Percentiles rank a stretch among this genome's conserved stretches.
Conservation (phyloP, 768 basidiomycete genomes). For the Rhizopogon vesiculosus region DNA sequence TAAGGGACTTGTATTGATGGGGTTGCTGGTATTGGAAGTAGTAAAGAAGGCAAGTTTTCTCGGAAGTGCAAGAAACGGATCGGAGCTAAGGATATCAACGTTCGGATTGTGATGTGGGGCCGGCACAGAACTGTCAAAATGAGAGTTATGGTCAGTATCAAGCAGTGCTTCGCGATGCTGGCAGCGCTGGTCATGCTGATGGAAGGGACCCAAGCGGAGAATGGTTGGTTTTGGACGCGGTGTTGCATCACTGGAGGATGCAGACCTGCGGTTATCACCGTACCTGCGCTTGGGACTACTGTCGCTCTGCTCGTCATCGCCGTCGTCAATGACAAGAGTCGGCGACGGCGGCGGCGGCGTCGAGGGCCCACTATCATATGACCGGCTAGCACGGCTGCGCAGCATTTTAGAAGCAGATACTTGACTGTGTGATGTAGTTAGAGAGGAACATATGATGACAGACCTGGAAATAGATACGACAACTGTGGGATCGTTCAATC, state of each 20-base stretch:
- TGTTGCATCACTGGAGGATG: slow-evolving; percentile 46
- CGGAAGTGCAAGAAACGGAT: slow-evolving; percentile 10
- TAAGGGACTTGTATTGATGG: slow-evolving; percentile 20
- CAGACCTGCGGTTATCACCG: slow-evolving; percentile 22
- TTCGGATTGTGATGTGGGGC: slow-evolving; percentile 9
- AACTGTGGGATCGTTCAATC: background rate
- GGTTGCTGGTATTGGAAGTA: slow-evolving; percentile 28
- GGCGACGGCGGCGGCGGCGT: slow-evolving; percentile 6
- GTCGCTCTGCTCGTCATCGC: slow-evolving; percentile 5
- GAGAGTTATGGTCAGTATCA: slow-evolving; percentile 11
- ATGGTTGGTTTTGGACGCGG: slow-evolving; percentile 38
- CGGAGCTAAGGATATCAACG: slow-evolving; percentile 5
- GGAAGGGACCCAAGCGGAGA: slow-evolving; percentile 12
- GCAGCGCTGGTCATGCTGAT: slow-evolving; percentile 3
- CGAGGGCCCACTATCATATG: slow-evolving; percentile 17
- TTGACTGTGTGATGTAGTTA: background rate
- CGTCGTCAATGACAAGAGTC: slow-evolving; percentile 5
- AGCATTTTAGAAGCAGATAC: slow-evolving; percentile 14
- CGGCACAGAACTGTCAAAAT: slow-evolving; percentile 8
- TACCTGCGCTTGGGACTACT: slow-evolving; percentile 4
- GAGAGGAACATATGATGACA: background rate
- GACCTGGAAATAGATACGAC: background rate
- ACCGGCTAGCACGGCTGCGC: slow-evolving; percentile 16
- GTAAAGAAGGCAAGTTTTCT: slow-evolving; percentile 22
- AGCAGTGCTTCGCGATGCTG: slow-evolving; percentile 3